Base-by-base conservation (phyloP, 2,329 filamentous ascomycete genomes). In the Pseudogymnoascus verrucosus region DNA sequence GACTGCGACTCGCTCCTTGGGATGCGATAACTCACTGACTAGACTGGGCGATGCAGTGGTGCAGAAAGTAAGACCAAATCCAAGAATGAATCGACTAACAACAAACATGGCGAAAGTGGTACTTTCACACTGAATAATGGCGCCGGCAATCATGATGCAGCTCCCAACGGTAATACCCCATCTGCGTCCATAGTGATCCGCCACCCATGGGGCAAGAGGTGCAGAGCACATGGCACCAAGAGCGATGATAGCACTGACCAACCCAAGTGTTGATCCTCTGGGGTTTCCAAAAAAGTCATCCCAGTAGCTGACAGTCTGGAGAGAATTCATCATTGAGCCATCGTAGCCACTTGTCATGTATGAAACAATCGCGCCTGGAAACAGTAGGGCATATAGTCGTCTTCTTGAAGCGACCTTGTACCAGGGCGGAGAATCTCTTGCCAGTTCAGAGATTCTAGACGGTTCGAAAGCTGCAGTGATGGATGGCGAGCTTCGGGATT, bases 21-120 rank as follows among this genome's bases (percentile, higher is more conserved):
- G 82, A 66, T 83, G 79, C 0, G 77, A 79, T 7, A 84, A 71
- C 63, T 84, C 82, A 67, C 78, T 80, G 4, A 84, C 78, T 64
- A 84, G 70, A 4, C 78, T 76, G 1, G 82, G 81, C 0, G 78
- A 79, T 0, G 79, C 77, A 26, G 82, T 79, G 44, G 81, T 83
- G 37, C 77, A 78, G 66, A 82, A 82, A 0, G 78, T 76, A 21
- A 83, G 77, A 3, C 83, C 82, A 31, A 83, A 80, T 1, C 83
- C 83, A 7, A 85, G 75, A 12, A 84, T 70, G 63, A 82, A 79
- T 63, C 82, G 77, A 23, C 80, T 77, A 5, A 80, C 74, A 37
- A 84, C 77, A 68, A 83, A 85, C 81, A 84, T 84, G 60, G 73
- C 81, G 54, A 75, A 34, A 5, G 40, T 71, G 21, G 64, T 62